phyloP scores from a whole-genome alignment of 2,329 filamentous ascomycete species.

The Fusarium coicis region DNA sequence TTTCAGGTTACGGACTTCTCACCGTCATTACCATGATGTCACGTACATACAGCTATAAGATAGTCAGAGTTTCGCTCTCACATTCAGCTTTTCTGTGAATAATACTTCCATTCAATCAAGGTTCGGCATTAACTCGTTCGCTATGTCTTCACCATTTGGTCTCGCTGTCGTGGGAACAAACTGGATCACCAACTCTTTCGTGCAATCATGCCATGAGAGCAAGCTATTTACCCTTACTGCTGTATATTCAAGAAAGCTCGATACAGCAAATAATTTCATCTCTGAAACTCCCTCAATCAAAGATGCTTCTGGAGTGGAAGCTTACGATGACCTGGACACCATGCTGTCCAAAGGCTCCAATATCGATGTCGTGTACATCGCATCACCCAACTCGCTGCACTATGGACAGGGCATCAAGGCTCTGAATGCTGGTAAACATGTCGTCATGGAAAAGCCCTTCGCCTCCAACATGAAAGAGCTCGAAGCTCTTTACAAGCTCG shows the following conservation, averaged over 20 bases:
- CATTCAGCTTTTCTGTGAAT: rapidly evolving
- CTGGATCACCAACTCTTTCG: slow-evolving; percentile 38
- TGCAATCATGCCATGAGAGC: slow-evolving; percentile 34
- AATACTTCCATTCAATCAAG: too few relatives aligned
- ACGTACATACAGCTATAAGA: background rate
- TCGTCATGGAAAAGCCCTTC: slow-evolving; percentile 37
- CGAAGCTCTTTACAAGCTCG: slow-evolving; percentile 19
- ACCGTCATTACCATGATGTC: background rate
- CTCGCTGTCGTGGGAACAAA: slow-evolving; percentile 36
- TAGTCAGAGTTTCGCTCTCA: rapidly evolving
- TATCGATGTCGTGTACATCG: slow-evolving; percentile 30
- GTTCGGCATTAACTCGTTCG: background rate
- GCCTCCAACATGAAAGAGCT: slow-evolving; percentile 29
- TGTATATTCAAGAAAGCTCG: slow-evolving; percentile 29
- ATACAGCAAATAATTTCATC: slow-evolving; percentile 28
- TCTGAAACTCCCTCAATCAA: slow-evolving; percentile 25
- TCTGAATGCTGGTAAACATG: slow-evolving; percentile 21
- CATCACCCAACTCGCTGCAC: slow-evolving; percentile 35
- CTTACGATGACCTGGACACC: slow-evolving; percentile 22
- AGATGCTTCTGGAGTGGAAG: background rate
- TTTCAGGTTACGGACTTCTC: background rate
- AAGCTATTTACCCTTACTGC: slow-evolving; percentile 19
- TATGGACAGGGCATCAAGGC: slow-evolving; percentile 23
- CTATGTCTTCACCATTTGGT: slow-evolving; percentile 27
- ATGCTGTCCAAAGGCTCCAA: slow-evolving; percentile 12